phyloP scores from a whole-genome alignment of 441 rosid species.

The Populus tomentosa region DNA sequence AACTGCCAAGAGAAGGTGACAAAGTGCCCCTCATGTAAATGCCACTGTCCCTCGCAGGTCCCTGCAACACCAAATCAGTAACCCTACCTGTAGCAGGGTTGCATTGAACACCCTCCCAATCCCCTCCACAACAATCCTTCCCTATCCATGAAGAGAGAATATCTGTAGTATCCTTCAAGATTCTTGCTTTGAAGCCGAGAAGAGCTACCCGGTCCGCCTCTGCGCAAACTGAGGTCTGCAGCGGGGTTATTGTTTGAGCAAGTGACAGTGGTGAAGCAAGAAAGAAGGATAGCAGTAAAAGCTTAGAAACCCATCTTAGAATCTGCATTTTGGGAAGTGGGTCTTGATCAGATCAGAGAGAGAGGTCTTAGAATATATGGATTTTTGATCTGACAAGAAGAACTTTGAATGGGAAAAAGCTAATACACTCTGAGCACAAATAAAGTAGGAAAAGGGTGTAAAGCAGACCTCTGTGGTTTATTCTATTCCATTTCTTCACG shows the following conservation, averaged over 20 bases:
- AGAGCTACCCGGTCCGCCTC: constrained; percentile 69
- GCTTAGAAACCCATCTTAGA: constrained; percentile 47
- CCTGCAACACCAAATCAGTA: constrained; percentile 48
- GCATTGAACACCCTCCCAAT: constrained; percentile 93
- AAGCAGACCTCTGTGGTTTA: constrained; percentile 24
- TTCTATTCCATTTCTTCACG: constrained; percentile 49
- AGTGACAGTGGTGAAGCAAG: constrained; percentile 22
- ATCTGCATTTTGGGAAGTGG: constrained; percentile 60
- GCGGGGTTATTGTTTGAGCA: constrained; percentile 21
- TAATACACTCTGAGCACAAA: constrained; percentile 15
- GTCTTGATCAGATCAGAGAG: constrained; percentile 32
- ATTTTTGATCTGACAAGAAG: constrained; percentile 36
- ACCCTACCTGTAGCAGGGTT: constrained; percentile 67
- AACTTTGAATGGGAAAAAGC: constrained; percentile 24
- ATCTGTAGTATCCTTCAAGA: constrained; percentile 66
- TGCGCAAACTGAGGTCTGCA: constrained; percentile 36
- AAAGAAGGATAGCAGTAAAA: constrained; percentile 36
- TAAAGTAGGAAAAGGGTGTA: constrained; percentile 23
- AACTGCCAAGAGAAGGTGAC: constrained; percentile 60
- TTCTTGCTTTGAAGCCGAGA: constrained; percentile 67
- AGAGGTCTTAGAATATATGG: background rate
- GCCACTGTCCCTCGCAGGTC: constrained; percentile 38
- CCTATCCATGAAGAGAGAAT: constrained; percentile 75
- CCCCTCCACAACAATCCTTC: constrained; percentile 69
- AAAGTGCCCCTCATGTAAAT: constrained; percentile 77